Base-by-base conservation (phyloP, 1,284 basidiomycete genomes). In the Wallemia hederae region DNA sequence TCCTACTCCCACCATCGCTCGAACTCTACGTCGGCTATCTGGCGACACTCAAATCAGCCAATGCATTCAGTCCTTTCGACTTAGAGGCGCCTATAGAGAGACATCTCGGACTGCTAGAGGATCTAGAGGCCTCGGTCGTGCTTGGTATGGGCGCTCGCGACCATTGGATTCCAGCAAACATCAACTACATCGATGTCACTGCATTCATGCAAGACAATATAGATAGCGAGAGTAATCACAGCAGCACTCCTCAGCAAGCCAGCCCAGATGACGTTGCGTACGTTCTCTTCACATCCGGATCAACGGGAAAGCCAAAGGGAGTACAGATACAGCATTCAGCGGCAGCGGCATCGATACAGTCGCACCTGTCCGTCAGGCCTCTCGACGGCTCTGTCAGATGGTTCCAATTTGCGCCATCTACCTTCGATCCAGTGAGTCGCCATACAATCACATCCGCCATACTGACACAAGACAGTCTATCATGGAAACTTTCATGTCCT, bases 221-320 rank as follows among this genome's bases (percentile, higher is more conserved):
- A n/a, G 19, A n/a, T 49, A 49, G 39, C 5, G 29, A 31, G 29
- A 7, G 29, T 31, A 7, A 7, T 5, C 9, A 9, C 5, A n/a
- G 5, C 11, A n/a, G 22, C 39, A 5, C 39, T 15, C 39, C 11
- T 17, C n/a, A 49, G 5, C 39, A 49, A 49, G 39, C 39, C 5
- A 17, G 14, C n/a, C 39, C 39, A 49, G 39, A 49, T n/a, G 39
- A 49, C n/a, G 39, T 49, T 22, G 66, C 67, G 60, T 68, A 68
- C 61, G 63, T 69, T 39, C 62, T 69, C 29, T 99, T 99, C 73
- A 99, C 94, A 1, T 92, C 86, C 64, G 94, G 94, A 59, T 92
- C 87, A 65, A 98, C 94, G 0, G 94, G 94, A 58, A 91, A 98
- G 60, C 94, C 94, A 1, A 98, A 99, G 74, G 94, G 94, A 49